Percentiles rank a stretch among this genome's conserved stretches.
Conservation (phyloP, 805 yeast species). For the Candida sonorensis region DNA sequence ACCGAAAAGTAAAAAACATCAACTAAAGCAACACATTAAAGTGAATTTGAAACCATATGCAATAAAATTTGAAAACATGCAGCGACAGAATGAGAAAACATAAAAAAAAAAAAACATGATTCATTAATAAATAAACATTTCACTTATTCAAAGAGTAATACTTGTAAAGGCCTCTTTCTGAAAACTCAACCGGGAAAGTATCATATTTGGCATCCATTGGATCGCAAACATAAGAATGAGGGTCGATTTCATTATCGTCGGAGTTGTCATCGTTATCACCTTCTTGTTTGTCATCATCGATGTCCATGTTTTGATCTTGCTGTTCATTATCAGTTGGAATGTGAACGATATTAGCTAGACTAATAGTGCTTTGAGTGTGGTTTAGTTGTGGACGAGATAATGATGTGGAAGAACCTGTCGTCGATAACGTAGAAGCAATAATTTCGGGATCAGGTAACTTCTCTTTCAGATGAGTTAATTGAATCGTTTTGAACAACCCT, state of each 20-base stretch:
- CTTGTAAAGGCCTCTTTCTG: constrained; percentile 47
- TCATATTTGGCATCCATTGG: constrained; percentile 30
- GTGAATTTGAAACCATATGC: too few relatives aligned
- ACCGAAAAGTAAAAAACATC: too few relatives aligned
- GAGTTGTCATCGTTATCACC: constrained; percentile 26
- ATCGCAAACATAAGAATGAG: constrained; percentile 1
- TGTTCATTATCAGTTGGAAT: neutral
- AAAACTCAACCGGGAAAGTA: constrained; percentile 47
- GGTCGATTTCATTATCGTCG: constrained; percentile 1
- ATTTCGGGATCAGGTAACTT: neutral
- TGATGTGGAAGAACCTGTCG: too few relatives aligned
- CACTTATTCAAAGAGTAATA: constrained; percentile 49
- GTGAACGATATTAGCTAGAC: neutral
- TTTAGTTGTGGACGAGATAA: neutral
- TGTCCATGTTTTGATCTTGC: neutral
- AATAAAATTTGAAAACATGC: too few relatives aligned
- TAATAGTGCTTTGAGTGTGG: constrained; percentile 1
- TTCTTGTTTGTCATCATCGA: too few relatives aligned
- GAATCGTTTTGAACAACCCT: constrained; percentile 34
- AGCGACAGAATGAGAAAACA: constrained; percentile 1
- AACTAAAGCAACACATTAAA: too few relatives aligned
- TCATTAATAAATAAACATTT: neutral
- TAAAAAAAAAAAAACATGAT: neutral
- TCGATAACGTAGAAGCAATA: too few relatives aligned
- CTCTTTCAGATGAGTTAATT: constrained; percentile 1